Conservation (phyloP, 2,329 filamentous ascomycete genomes). For the Didymella lethalis region DNA sequence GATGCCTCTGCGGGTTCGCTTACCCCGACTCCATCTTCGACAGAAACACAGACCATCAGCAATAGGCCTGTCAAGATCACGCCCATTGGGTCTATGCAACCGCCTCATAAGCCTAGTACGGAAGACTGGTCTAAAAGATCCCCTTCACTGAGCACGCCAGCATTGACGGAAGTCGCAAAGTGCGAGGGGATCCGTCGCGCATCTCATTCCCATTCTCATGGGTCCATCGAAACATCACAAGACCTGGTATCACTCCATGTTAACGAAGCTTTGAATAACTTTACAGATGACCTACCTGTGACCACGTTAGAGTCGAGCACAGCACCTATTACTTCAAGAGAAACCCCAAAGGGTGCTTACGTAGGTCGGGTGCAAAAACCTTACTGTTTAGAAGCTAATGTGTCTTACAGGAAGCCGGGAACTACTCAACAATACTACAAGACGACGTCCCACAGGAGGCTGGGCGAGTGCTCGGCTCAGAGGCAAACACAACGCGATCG, state of each 20-base stretch:
- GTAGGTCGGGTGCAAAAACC: not conserved
- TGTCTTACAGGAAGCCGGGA: not conserved
- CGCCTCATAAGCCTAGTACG: slow-evolving; percentile 24
- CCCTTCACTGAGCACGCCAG: not conserved
- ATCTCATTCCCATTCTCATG: not conserved
- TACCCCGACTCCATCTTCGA: slow-evolving; percentile 16
- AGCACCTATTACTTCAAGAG: not conserved
- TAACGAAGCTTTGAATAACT: not conserved
- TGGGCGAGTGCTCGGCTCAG: not conserved
- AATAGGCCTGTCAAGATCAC: slow-evolving; percentile 18
- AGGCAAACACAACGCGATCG: not conserved
- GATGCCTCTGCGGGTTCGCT: slow-evolving; percentile 16
- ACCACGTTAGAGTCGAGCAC: not conserved
- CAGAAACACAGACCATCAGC: slow-evolving; percentile 1
- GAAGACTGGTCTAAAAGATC: slow-evolving; percentile 1
- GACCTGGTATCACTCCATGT: not conserved
- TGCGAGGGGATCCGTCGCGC: too few species aligned
- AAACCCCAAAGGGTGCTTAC: not conserved
- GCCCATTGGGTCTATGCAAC: slow-evolving; percentile 38
- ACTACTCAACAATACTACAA: not conserved
- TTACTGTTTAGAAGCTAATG: not conserved
- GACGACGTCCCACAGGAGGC: not conserved
- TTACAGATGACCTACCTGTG: not conserved
- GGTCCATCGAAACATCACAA: not conserved
- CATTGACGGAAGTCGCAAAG: not conserved